These are phyloP conservation scores for Fusarium anthophilum DNA, from an alignment of 2,329 filamentous ascomycete genomes.

Conservation along the genomic window DNA sequence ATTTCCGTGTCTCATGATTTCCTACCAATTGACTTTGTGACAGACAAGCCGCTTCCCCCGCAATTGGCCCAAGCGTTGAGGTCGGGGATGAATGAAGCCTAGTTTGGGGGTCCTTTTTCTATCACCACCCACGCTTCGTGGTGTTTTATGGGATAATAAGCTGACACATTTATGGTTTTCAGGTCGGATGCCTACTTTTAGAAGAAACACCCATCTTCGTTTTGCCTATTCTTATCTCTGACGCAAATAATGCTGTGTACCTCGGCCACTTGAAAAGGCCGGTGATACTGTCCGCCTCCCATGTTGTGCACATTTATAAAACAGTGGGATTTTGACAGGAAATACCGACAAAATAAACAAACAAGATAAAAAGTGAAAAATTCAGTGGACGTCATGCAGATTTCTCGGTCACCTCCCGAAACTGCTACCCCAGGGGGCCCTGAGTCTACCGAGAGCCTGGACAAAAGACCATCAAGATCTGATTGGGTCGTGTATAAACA, in stretches of 20 bases:
- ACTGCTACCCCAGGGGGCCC: slow-evolving; percentile 16
- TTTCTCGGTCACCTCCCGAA: slow-evolving; percentile 36
- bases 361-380: neutral
- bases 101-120: neutral
- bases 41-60: slow-evolving; percentile 12
- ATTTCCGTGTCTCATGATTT: slow-evolving; percentile 10
- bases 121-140: slow-evolving; percentile 17
- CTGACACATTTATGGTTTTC: slow-evolving; percentile 4
- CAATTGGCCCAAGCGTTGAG: slow-evolving; percentile 5
- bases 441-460: slow-evolving; percentile 5
- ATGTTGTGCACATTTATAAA: neutral
- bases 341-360: slow-evolving; percentile 5
- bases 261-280: neutral
- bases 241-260: neutral
- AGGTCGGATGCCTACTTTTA: neutral
- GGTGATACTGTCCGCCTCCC: neutral
- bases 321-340: neutral
- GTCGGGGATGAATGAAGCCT: neutral
- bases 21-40: slow-evolving; percentile 15
- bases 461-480: neutral
- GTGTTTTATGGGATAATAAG: slow-evolving; percentile 8
- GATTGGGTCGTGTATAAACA: slow-evolving; percentile 19
- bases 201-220: neutral
- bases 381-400: slow-evolving; percentile 17
- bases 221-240: neutral